phyloP scores from a whole-genome alignment of 139 green algal genomes.

The Gonium pectorale region DNA sequence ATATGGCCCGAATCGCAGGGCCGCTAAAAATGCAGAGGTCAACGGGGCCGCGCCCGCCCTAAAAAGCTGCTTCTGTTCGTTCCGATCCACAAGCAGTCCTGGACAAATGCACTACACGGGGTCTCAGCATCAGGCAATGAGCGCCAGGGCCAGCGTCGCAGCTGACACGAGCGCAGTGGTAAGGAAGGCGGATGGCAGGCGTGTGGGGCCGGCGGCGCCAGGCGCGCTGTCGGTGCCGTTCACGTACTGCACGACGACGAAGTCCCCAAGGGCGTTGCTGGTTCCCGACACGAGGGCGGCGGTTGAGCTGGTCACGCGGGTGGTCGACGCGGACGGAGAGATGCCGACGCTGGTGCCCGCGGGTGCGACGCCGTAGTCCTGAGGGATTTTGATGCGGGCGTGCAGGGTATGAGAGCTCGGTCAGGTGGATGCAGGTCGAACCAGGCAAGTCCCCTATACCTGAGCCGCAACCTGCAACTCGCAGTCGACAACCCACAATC shows the following conservation, averaged over 20 bases:
- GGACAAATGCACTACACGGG: no score
- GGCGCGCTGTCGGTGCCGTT: no score
- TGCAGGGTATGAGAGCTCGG: neutral
- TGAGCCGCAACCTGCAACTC: neutral
- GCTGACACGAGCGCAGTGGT: no score
- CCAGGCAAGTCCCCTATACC: neutral
- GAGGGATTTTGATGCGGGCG: neutral
- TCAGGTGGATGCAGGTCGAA: neutral
- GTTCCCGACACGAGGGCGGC: neutral
- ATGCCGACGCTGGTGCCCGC: neutral
- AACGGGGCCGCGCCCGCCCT: no score
- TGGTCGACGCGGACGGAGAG: neutral
- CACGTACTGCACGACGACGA: conserved; percentile 29
- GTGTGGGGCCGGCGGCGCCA: no score
- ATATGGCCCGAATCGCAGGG: no score
- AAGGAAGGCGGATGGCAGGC: no score
- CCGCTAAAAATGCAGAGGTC: no score
- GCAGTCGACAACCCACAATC: neutral
- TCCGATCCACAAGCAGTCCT: no score
- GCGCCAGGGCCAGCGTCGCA: no score
- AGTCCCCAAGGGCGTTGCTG: conserved; percentile 10
- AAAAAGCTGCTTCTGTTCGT: no score
- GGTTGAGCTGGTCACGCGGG: neutral
- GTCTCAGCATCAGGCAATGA: no score
- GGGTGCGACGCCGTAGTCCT: neutral